These are phyloP conservation scores for Pyracantha coccinea DNA, from an alignment of 331 rosid species.

Conservation along the genomic window DNA sequence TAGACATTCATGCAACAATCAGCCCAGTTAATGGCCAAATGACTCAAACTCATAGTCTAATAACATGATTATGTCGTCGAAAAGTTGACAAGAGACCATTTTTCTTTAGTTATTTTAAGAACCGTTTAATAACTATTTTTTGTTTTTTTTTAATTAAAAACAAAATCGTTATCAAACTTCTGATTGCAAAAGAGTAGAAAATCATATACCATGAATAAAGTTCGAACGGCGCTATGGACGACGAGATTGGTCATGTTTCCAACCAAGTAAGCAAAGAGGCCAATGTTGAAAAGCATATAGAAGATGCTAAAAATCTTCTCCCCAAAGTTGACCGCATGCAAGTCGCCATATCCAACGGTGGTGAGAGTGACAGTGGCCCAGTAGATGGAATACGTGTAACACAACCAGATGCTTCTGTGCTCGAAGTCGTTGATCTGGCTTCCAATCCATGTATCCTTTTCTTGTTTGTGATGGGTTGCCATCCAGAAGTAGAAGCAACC, in stretches of 20 bases:
- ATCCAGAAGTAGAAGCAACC: slow-evolving; percentile 88
- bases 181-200: too few relatives aligned
- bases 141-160: too few relatives aligned
- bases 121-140: too few relatives aligned
- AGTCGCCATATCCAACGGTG: slow-evolving; percentile 92
- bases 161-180: too few relatives aligned
- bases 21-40: too few relatives aligned
- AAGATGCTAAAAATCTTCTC: slow-evolving; percentile 66
- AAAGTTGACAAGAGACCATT: neutral
- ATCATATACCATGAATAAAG: slow-evolving; percentile 51
- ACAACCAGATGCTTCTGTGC: slow-evolving; percentile 37
- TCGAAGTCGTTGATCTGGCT: slow-evolving; percentile 32
- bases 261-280: slow-evolving; percentile 77
- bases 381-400: slow-evolving; percentile 72
- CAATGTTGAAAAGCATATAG: slow-evolving; percentile 83
- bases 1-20: neutral
- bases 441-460: slow-evolving; percentile 71
- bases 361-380: slow-evolving; percentile 81
- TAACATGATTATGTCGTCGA: accelerated
- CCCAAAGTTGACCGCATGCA: slow-evolving; percentile 57
- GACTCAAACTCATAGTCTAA: too few relatives aligned
- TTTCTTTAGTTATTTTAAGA: too few relatives aligned
- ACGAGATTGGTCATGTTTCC: slow-evolving; percentile 86
- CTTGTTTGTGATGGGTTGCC: slow-evolving; percentile 42
- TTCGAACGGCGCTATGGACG: slow-evolving; percentile 63